Percentiles rank a stretch among this genome's conserved stretches.
These are phyloP conservation scores for Haberlea rhodopensis DNA, from an alignment of 257 asterid genomes.

Conservation along the genomic window DNA sequence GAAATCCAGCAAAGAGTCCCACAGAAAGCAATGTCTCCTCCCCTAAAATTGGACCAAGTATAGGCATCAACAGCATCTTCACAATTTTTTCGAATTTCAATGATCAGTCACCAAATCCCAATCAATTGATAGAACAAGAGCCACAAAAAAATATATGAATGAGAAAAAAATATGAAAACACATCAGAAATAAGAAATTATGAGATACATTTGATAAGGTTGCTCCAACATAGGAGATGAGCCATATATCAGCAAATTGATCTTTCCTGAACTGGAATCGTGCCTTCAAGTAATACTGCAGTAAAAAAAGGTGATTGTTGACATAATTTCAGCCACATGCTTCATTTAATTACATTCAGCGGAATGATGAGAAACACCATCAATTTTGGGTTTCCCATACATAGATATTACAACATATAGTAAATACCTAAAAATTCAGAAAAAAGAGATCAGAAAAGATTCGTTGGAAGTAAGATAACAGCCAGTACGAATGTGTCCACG, in stretches of 20 bases:
- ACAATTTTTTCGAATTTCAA: conserved; percentile 1
- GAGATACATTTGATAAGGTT: conserved; percentile 40
- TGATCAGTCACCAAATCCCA: not conserved
- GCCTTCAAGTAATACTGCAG: conserved; percentile 53
- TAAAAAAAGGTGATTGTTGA: not conserved
- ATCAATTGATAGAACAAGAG: not conserved
- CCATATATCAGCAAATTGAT: conserved; percentile 39
- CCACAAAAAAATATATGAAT: not conserved
- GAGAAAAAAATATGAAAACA: not conserved
- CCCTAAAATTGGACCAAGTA: conserved; percentile 53
- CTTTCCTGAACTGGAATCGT: conserved; percentile 47
- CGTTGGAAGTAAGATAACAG: not conserved
- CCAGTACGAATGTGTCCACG: not conserved
- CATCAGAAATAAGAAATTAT: not conserved
- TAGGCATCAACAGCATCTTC: conserved; percentile 66
- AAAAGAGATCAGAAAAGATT: not conserved
- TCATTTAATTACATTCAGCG: not conserved
- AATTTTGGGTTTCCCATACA: not conserved
- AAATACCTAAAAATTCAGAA: not conserved
- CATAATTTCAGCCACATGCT: not conserved
- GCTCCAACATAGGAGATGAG: conserved; percentile 35
- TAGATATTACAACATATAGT: not conserved
- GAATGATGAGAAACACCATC: not conserved
- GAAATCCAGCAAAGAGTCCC: conserved; percentile 51
- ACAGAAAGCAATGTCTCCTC: conserved; percentile 54